Conservation (phyloP, 2,329 filamentous ascomycete species). For the Paraphaeosphaeria sporulosa region DNA sequence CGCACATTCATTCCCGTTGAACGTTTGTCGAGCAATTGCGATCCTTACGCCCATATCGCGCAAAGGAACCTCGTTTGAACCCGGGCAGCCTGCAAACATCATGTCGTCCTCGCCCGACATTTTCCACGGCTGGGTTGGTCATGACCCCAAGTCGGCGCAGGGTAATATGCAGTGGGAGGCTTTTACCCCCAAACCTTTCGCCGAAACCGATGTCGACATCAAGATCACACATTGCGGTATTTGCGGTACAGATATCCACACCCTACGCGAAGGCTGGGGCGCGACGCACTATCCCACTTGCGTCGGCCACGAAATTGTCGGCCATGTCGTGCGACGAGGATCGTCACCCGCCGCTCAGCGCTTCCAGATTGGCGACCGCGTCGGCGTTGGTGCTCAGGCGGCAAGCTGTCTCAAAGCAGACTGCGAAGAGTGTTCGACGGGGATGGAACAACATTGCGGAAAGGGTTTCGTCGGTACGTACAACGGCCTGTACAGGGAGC, state of each 20-base stretch:
- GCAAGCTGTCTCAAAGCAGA: conserved; percentile 55
- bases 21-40: not conserved
- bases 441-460: conserved; percentile 54
- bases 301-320: conserved; percentile 55
- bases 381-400: conserved; percentile 61
- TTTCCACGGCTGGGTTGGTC: conserved; percentile 66
- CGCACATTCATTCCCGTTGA: not conserved
- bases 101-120: conserved; percentile 47
- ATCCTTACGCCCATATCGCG: not conserved
- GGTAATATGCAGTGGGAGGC: conserved; percentile 64
- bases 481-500: conserved; percentile 60
- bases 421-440: conserved; percentile 62
- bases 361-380: conserved; percentile 68
- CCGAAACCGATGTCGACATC: conserved; percentile 44
- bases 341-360: conserved; percentile 49
- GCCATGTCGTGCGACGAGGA: conserved; percentile 48
- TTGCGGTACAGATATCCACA: conserved; percentile 50
- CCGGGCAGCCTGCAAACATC: not conserved
- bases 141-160: conserved; percentile 56
- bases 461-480: conserved; percentile 65
- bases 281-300: conserved; percentile 54
- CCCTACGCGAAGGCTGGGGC: conserved; percentile 53
- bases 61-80: not conserved
- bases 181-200: conserved; percentile 55
- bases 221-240: conserved; percentile 44